A percentile compares a stretch with the other conserved stretches of the same genome.
phyloP scores from a whole-genome alignment of 495 filamentous ascomycete species.

The Trichoderma reesei region DNA sequence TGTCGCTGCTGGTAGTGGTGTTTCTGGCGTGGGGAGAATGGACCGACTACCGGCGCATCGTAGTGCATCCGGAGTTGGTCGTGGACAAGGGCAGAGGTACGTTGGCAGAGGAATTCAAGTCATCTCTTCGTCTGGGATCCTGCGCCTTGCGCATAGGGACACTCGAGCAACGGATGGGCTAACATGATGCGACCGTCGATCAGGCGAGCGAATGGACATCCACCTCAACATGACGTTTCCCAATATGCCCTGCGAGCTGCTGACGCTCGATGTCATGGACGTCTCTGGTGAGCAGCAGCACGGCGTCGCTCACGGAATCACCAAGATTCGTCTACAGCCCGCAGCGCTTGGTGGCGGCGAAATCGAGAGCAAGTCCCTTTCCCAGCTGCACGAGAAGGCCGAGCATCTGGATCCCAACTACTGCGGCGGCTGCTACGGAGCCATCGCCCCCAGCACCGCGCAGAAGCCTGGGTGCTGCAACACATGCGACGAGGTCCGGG shows the following conservation, averaged over 20 bases:
- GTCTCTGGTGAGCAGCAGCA: slow-evolving; percentile 93
- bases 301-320: slow-evolving; percentile 84
- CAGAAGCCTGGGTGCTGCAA: slow-evolving; percentile 80
- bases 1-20: slow-evolving; percentile 74
- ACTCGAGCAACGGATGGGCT: background rate
- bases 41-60: slow-evolving; percentile 79
- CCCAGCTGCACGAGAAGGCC: slow-evolving; percentile 65
- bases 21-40: slow-evolving; percentile 93
- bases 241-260: slow-evolving; percentile 82
- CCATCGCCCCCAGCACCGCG: slow-evolving; percentile 56
- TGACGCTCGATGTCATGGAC: slow-evolving; percentile 98
- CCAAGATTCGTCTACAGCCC: slow-evolving; percentile 71
- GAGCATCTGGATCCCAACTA: slow-evolving; percentile 81
- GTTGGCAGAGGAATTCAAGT: slow-evolving; percentile 16
- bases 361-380: slow-evolving; percentile 62
- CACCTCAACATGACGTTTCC: slow-evolving; percentile 97
- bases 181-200: slow-evolving; percentile 23
- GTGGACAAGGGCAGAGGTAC: slow-evolving; percentile 93
- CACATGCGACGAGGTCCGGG: slow-evolving; percentile 91
- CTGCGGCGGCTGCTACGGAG: slow-evolving; percentile 91
- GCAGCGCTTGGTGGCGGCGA: slow-evolving; percentile 65
- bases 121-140: too few relatives aligned
- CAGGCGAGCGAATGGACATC: slow-evolving; percentile 97
- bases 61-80: slow-evolving; percentile 83
- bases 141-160: background rate